A percentile compares a stretch with the other conserved stretches of the same genome.
phyloP scores from a whole-genome alignment of 164 flowering plant species.

The Vitis rotundifolia region DNA sequence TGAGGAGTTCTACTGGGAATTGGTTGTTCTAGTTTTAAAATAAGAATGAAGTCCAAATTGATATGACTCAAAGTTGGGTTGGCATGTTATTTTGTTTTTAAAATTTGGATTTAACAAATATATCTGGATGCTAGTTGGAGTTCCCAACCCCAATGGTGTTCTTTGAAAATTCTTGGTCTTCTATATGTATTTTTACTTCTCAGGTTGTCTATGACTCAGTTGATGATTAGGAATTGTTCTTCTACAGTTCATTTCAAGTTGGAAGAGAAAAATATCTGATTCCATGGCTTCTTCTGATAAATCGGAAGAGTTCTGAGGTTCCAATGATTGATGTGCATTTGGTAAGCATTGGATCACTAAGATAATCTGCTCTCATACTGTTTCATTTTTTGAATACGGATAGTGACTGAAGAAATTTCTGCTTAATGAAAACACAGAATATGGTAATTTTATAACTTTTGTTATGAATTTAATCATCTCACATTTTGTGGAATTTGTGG shows the following conservation, averaged over 20 bases:
- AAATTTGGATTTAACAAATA: no score
- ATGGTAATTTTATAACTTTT: not conserved
- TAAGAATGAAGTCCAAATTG: no score
- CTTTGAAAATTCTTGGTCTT: not conserved
- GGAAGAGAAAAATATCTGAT: constrained; percentile 85
- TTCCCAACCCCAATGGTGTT: no score
- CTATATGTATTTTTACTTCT: not conserved
- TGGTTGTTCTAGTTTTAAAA: no score
- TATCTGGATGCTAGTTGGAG: no score
- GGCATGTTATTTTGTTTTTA: no score
- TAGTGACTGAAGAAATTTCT: not conserved
- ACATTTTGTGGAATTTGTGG: no score
- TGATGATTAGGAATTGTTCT: not conserved
- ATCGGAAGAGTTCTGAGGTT: constrained; percentile 82
- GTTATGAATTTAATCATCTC: no score
- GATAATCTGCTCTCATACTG: not conserved
- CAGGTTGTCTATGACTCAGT: not conserved
- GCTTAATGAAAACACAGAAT: not conserved
- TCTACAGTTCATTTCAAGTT: constrained; percentile 93
- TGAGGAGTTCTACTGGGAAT: not conserved
- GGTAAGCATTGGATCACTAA: constrained; percentile 41
- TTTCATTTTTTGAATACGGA: not conserved
- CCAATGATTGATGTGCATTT: constrained; percentile 90
- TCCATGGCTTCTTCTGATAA: constrained; percentile 91
- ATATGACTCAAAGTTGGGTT: no score